A percentile compares a stretch with the other conserved stretches of the same genome.
Evolutionary conservation across 2,329 filamentous ascomycete species (phyloP).

Genomic region (Botrytis galanthina): DNA sequence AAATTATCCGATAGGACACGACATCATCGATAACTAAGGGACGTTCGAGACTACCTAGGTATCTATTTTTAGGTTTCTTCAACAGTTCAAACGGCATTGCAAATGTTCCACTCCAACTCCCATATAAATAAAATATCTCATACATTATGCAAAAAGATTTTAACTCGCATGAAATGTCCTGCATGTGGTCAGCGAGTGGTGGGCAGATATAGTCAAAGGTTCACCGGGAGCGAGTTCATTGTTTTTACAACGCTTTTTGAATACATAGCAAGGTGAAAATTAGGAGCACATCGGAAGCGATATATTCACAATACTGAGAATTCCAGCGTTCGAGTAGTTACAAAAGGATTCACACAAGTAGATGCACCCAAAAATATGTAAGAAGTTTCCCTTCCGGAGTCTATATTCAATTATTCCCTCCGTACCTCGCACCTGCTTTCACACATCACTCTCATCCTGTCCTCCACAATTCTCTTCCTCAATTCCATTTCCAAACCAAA

Average conservation of each 20-base stretch:
- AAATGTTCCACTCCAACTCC: neutral
- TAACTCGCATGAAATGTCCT: neutral
- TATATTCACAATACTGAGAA: neutral
- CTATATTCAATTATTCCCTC: conserved; percentile 21
- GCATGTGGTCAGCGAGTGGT: neutral
- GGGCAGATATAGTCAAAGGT: neutral
- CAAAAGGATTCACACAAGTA: neutral
- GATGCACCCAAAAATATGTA: neutral
- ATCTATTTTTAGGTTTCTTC: neutral
- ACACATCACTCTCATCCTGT: neutral
- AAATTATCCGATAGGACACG: conserved; percentile 19
- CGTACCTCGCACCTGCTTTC: neutral
- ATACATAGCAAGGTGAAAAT: neutral
- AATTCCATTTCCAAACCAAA: conserved; percentile 15
- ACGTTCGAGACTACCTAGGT: conserved; percentile 7
- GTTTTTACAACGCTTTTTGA: neutral
- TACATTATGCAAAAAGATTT: neutral
- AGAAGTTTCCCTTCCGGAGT: conserved; percentile 13
- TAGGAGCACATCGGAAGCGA: neutral
- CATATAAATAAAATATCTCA: too few species aligned
- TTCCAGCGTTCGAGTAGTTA: neutral
- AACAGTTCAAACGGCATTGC: neutral
- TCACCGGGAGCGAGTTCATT: neutral
- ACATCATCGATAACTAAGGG: conserved; percentile 16
- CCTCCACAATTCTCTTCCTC: neutral